These are phyloP conservation scores for Candida glucosophila DNA, from an alignment of 1,139 yeast species.

Conservation along the genomic window DNA sequence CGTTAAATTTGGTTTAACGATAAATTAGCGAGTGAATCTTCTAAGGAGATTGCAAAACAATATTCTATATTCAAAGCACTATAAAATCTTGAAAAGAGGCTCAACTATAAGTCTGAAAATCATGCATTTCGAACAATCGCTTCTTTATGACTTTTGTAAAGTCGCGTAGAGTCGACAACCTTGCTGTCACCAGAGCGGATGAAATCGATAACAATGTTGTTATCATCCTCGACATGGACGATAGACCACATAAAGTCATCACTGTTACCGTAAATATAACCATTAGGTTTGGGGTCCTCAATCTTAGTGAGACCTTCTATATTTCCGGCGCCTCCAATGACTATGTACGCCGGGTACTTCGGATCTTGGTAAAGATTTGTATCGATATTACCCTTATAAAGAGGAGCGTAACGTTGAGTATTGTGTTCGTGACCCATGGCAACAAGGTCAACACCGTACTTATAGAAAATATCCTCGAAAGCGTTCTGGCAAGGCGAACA, in stretches of 20 bases:
- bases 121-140: too few species aligned
- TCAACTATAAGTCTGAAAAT: too few species aligned
- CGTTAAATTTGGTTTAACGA: too few species aligned
- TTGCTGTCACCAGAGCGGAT: too few species aligned
- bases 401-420: constrained; percentile 5
- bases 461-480: constrained; percentile 4
- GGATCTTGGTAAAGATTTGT: constrained; percentile 6
- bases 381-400: constrained; percentile 4
- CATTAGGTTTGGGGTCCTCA: constrained; percentile 5
- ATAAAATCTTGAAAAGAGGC: too few species aligned
- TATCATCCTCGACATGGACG: too few species aligned
- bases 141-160: too few species aligned
- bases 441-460: constrained; percentile 5
- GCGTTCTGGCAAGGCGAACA: constrained; percentile 5
- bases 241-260: constrained; percentile 6
- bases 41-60: too few species aligned
- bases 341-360: constrained; percentile 6
- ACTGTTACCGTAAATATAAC: constrained; percentile 4
- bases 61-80: too few species aligned
- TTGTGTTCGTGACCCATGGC: constrained; percentile 6
- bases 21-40: too few species aligned
- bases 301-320: constrained; percentile 5
- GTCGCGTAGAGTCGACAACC: too few species aligned
- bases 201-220: too few species aligned
- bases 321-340: constrained; percentile 7